phyloP scores from a whole-genome alignment of 257 asterid genomes.

The Petunia axillaris region DNA sequence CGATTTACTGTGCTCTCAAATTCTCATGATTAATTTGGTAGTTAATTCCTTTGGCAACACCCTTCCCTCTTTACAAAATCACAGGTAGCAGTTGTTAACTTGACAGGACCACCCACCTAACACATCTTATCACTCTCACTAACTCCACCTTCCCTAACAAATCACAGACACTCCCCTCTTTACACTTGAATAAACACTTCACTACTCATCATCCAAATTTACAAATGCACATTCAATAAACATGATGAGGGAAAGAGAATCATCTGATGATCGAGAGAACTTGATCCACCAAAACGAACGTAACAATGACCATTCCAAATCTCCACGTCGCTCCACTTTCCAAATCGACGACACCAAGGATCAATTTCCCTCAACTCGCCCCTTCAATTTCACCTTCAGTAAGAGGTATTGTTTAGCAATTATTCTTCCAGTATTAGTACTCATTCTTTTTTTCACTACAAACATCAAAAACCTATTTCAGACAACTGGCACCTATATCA shows the following conservation, averaged over 20 bases:
- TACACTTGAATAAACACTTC: background rate
- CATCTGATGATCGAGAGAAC: conserved; percentile 66
- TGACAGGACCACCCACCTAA: conserved; percentile 4
- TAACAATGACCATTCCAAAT: conserved; percentile 40
- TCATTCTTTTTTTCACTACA: conserved; percentile 67
- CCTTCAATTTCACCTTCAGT: conserved; percentile 44
- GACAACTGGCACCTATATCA: conserved; percentile 47
- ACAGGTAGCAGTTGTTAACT: background rate
- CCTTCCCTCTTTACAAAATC: background rate
- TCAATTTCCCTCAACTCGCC: conserved; percentile 36
- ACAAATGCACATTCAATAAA: conserved; percentile 22
- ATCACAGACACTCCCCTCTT: background rate
- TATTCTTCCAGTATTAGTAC: conserved; percentile 61
- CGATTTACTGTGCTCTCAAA: background rate
- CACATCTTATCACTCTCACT: background rate
- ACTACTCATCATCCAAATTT: background rate
- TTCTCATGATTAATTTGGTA: background rate
- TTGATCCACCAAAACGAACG: conserved; percentile 68
- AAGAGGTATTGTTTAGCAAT: conserved; percentile 74
- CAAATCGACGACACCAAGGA: conserved; percentile 32
- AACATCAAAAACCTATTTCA: conserved; percentile 65
- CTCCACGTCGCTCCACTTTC: conserved; percentile 39
- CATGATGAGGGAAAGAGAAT: conserved; percentile 56
- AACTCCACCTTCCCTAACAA: background rate
- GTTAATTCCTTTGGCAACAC: background rate